Conservation (phyloP, 257 asterid species). For the Echium plantagineum region DNA sequence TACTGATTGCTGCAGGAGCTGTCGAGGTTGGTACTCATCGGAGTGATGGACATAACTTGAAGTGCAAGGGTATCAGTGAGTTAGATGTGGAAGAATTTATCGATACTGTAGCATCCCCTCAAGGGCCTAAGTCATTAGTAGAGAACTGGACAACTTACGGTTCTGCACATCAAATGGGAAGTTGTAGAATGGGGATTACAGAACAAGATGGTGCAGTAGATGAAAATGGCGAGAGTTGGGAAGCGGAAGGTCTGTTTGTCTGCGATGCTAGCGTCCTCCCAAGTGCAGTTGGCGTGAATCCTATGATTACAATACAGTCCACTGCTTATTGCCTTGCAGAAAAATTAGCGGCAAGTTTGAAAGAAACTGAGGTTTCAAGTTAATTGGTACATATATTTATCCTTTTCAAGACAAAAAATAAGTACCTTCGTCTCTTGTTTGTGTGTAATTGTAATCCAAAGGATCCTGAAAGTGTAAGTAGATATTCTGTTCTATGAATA, state of each 20-base stretch:
- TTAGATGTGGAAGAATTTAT: slow-evolving; percentile 45
- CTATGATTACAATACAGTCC: slow-evolving; percentile 80
- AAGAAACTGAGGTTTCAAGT: slow-evolving; percentile 15
- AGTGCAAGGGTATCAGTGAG: slow-evolving; percentile 32
- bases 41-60: slow-evolving; percentile 54
- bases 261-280: slow-evolving; percentile 86
- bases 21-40: slow-evolving; percentile 72
- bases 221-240: slow-evolving; percentile 89
- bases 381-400: neutral
- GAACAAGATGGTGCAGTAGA: slow-evolving; percentile 61
- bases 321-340: slow-evolving; percentile 55
- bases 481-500: no score
- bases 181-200: slow-evolving; percentile 65
- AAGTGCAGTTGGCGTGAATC: slow-evolving; percentile 74
- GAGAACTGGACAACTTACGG: slow-evolving; percentile 49
- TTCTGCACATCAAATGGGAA: slow-evolving; percentile 94
- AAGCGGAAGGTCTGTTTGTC: slow-evolving; percentile 66
- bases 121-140: slow-evolving; percentile 49
- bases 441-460: no score
- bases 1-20: slow-evolving; percentile 75
- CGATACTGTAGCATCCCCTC: slow-evolving; percentile 34
- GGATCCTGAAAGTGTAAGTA: no score
- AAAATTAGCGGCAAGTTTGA: slow-evolving; percentile 35
- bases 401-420: neutral
- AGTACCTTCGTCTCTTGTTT: no score